These are phyloP conservation scores for Stipa capillata DNA, from an alignment of 176 grass and related monocot species.

Conservation along the genomic window DNA sequence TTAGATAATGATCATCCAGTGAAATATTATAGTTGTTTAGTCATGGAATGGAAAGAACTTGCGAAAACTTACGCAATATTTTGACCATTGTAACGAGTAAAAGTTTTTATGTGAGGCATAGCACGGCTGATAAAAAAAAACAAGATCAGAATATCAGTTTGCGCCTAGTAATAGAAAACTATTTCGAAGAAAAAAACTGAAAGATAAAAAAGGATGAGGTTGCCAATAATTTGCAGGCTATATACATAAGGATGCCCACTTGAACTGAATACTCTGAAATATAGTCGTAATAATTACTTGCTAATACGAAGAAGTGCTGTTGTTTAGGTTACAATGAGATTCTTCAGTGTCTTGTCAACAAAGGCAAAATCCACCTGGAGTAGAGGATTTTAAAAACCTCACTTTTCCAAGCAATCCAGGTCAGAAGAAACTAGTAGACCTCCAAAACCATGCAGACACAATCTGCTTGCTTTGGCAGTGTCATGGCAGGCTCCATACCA, in stretches of 20 bases:
- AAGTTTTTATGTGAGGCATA: constrained; percentile 98
- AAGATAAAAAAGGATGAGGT: neutral
- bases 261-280: neutral
- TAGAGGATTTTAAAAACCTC: neutral
- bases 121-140: constrained; percentile 48
- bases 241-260: neutral
- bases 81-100: constrained; percentile 79
- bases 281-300: neutral
- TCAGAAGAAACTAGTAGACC: neutral
- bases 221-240: neutral
- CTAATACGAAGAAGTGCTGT: neutral
- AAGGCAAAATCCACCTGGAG: neutral
- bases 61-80: constrained; percentile 65
- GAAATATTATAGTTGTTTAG: neutral
- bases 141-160: constrained; percentile 18
- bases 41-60: neutral
- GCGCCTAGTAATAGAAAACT: neutral
- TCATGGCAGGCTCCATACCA: neutral
- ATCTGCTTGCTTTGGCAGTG: neutral
- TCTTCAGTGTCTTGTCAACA: neutral
- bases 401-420: neutral
- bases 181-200: neutral
- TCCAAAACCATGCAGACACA: neutral
- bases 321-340: neutral
- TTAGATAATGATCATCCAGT: neutral